Evolutionary conservation across 495 filamentous ascomycete species (phyloP).

Genomic region (Penicillium parvum): DNA sequence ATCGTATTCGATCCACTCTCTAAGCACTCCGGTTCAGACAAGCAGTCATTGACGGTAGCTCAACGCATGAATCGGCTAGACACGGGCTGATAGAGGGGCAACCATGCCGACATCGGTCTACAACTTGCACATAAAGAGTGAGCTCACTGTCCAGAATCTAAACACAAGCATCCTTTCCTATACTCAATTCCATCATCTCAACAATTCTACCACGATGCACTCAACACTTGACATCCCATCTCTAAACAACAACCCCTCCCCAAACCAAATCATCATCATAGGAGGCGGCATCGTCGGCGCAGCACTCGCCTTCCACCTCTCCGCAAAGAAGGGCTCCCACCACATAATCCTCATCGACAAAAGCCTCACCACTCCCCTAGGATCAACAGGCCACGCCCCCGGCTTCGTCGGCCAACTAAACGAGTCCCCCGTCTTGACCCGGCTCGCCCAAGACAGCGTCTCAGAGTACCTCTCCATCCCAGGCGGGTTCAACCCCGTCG

Average conservation of each 20-base stretch:
- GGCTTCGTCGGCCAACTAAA: slow-evolving; percentile 38
- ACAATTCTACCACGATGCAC: slow-evolving; percentile 1
- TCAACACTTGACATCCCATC: slow-evolving; percentile 10
- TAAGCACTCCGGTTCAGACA: no score
- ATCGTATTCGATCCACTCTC: no score
- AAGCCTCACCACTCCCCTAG: slow-evolving; percentile 14
- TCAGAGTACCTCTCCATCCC: slow-evolving; percentile 27
- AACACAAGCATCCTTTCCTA: neutral
- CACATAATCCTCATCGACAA: slow-evolving; percentile 26
- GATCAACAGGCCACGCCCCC: slow-evolving; percentile 31
- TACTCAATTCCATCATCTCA: neutral
- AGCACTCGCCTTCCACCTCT: slow-evolving; percentile 31
- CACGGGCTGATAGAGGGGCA: neutral
- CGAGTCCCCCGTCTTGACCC: slow-evolving; percentile 29
- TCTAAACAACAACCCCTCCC: slow-evolving; percentile 9
- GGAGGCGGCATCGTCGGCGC: slow-evolving; percentile 47
- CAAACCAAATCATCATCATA: slow-evolving; percentile 31
- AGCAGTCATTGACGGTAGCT: neutral
- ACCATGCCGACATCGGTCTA: neutral
- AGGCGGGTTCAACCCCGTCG: slow-evolving; percentile 25
- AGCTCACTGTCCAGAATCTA: neutral
- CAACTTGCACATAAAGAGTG: neutral
- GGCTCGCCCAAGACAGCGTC: slow-evolving; percentile 29
- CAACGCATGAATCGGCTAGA: neutral
- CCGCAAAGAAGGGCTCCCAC: slow-evolving; percentile 7